Evolutionary conservation across 306 rosid species (phyloP), one percentile per base, ranked within the genome.

Genomic region (Astragalus membranaceus): DNA sequence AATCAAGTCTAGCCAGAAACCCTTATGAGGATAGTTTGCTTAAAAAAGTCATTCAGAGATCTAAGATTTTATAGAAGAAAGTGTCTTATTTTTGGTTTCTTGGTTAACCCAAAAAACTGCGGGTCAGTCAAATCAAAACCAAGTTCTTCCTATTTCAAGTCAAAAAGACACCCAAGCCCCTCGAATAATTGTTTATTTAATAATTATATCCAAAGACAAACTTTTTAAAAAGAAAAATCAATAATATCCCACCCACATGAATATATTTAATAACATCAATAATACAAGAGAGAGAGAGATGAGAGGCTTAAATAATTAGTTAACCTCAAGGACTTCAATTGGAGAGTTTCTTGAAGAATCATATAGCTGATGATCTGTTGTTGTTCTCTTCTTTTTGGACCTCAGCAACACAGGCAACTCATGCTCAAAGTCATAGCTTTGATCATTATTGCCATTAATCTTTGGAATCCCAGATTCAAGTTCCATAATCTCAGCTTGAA

Each of bases 381-480:
- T 92, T 10, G 78, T 83, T 72, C 83, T 91, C 84, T 83, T 88
- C 86, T 88, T 95, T 88, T 95, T 91, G 7, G 96, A 83, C 82
- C 86, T 82, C 20, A 87, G 51, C 77, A 91, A 41, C 33, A 85
- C 57, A 0, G 96, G 97, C 0, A 87, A 69, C 2, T 87, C 91
- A 6, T 79, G 88, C 26, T 85, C 87, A 30, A 79, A 76, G 4
- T 81, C 86, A 73, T 49, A n/a, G 52, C 70, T 64, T 4, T 67
- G 68, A 66, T 48, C 32, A 26, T 12, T 64, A 32, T 14, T 64
- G 6, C 29, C 46, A 3, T 70, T 81, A 36, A 26, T 79, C 44
- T 73, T 87, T 8, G 72, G 65, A 66, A 78, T 85, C n/a, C 88
- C 87, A 1, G 91, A 82, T 73, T 95, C 96, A 15, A 91, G 89